phyloP scores from a whole-genome alignment of 805 yeast genomes.

The Kodamaea kakaduensis region DNA sequence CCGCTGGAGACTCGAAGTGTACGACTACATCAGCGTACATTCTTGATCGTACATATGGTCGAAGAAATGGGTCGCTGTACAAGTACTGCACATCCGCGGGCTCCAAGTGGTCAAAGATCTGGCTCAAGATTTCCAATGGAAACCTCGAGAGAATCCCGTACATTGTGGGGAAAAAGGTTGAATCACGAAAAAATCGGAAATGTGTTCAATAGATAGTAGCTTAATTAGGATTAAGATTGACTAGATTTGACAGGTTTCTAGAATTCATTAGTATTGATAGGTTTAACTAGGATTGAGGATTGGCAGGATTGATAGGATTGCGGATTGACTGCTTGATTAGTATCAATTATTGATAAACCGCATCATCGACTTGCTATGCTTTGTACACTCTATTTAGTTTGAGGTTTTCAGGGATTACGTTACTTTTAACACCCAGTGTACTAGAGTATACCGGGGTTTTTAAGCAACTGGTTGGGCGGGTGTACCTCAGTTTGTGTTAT shows the following conservation, averaged over 20 bases:
- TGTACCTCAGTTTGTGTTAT: no score
- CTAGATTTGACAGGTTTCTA: background rate
- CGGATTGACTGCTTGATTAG: no score
- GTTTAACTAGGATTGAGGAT: no score
- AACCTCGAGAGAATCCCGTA: background rate
- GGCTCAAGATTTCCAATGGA: background rate
- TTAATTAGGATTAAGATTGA: no score
- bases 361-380: no score
- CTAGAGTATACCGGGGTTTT: no score
- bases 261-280: background rate
- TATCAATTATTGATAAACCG: no score
- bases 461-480: no score
- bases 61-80: background rate
- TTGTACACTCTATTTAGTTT: no score
- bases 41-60: background rate
- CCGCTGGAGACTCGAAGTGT: background rate
- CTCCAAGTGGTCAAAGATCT: background rate
- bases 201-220: background rate
- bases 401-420: no score
- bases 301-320: no score
- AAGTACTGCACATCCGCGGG: background rate
- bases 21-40: background rate
- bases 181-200: background rate
- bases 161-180: background rate
- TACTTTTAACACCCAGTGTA: no score